Base-by-base conservation (phyloP, 305 asterid species). In the Fraxinus sp. region DNA sequence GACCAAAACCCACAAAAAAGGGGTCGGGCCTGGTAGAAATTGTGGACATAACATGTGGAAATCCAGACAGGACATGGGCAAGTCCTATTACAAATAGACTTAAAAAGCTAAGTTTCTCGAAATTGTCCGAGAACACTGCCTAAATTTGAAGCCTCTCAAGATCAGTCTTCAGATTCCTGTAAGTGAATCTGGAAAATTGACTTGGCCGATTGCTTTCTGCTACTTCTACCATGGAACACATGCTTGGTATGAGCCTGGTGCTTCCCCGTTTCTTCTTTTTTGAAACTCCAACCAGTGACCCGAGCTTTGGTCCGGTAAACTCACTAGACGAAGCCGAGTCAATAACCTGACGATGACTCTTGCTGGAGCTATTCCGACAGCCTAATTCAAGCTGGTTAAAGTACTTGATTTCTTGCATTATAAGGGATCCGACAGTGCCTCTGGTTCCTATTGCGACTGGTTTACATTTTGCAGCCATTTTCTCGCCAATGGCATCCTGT, bases 381-480 rank as follows among this genome's bases (percentile, higher is more conserved):
- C 71, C 88, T 52, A 81, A 59, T 78, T 88, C 91, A 5, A 87
- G 88, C 82, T 81, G 84, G 86, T 80, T 85, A 11, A 90, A 90
- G 91, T 87, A 88, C n/a, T 80, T 87, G 0, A 92, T 91, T 86
- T 87, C 93, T 76, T 83, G 88, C 88, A 77, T 80, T 83, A 93
- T 83, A 74, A 93, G 97, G 20, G 88, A 89, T 81, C 90, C 92
- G 33, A 90, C 89, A 0, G 95, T 91, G 6, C 92, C 95, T 84
- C 78, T 85, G 32, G 90, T 89, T 68, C 94, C 93, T 84, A 93
- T 87, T 11, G 90, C 94, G 11, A 88, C 86, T 0, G 92, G 94
- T 72, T 84, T 71, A 14, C 85, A 66, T 76, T 80, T 83, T 11
- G 81, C 75, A 59, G 62, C 33, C 86, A 78, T 81, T 83, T 85